Percentiles rank a stretch among this genome's conserved stretches.
phyloP scores from a whole-genome alignment of 2,329 filamentous ascomycete genomes.

The Sporothrix brasiliensis region DNA sequence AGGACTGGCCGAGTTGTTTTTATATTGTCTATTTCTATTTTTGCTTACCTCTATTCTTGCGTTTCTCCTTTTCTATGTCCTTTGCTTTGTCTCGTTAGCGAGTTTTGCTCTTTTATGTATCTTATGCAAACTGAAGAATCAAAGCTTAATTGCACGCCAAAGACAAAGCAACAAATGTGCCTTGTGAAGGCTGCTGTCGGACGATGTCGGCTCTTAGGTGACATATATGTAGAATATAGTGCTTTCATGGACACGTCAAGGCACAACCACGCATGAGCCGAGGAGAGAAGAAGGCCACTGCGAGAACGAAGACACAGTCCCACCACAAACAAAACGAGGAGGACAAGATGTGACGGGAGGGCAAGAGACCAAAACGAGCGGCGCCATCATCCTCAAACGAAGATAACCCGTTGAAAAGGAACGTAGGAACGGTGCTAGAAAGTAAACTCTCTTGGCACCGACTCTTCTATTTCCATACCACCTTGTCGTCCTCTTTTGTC shows the following conservation, averaged over 20 bases:
- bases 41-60: neutral
- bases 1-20: neutral
- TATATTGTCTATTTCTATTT: neutral
- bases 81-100: constrained; percentile 25
- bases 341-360: neutral
- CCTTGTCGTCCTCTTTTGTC: too few species aligned
- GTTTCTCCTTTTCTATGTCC: neutral
- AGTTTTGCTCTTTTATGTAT: constrained; percentile 17
- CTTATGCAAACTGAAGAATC: constrained; percentile 7
- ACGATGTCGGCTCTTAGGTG: constrained; percentile 38
- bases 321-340: too few species aligned
- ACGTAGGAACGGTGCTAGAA: too few species aligned
- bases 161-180: neutral
- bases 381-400: neutral
- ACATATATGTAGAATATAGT: constrained; percentile 29
- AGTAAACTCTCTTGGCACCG: too few species aligned
- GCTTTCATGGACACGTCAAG: constrained; percentile 29
- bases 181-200: constrained; percentile 30
- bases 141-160: constrained; percentile 8
- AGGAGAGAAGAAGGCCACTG: constrained; percentile 8
- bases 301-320: neutral
- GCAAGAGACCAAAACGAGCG: neutral
- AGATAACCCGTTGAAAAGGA: too few species aligned
- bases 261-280: constrained; percentile 14
- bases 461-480: too few species aligned